Percentiles rank a stretch among this genome's conserved stretches.
Conservation (phyloP, 208 protist genomes). For the Wallacemonas sp. region DNA sequence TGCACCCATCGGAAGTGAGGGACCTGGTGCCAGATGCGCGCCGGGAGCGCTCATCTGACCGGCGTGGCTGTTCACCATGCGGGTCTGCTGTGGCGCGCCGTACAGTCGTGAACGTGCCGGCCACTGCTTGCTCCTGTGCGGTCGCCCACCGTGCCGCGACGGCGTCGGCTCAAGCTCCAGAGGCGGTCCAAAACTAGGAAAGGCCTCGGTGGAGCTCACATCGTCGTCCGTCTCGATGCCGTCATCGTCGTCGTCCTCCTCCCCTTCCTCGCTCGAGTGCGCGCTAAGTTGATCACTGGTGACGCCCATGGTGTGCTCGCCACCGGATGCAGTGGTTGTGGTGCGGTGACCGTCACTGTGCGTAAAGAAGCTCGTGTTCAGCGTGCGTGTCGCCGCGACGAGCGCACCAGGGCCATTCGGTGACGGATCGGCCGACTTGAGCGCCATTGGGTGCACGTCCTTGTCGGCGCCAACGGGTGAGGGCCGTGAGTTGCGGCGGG, state of each 20-base stretch:
- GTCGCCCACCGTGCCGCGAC: not conserved
- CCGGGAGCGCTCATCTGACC: no score
- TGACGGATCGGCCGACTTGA: not conserved
- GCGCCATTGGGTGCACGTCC: not conserved
- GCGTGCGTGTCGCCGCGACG: not conserved
- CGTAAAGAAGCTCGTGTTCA: not conserved
- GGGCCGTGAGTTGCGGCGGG: not conserved
- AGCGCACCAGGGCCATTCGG: not conserved
- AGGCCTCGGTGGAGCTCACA: no score
- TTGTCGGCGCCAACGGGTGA: not conserved
- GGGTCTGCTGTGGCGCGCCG: no score
- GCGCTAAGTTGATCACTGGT: constrained; percentile 4
- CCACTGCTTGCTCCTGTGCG: no score
- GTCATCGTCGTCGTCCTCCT: not conserved
- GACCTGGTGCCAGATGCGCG: no score
- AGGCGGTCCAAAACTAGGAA: no score
- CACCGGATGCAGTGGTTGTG: not conserved
- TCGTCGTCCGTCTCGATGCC: not conserved
- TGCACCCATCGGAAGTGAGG: no score
- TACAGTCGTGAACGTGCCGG: no score
- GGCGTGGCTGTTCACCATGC: no score
- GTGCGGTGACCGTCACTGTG: not conserved
- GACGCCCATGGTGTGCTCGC: not conserved
- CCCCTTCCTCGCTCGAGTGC: not conserved
- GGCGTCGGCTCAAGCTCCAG: no score